Evolutionary conservation across 1,284 basidiomycete genomes (phyloP).

Genomic region (Clitocybe nebularis): DNA sequence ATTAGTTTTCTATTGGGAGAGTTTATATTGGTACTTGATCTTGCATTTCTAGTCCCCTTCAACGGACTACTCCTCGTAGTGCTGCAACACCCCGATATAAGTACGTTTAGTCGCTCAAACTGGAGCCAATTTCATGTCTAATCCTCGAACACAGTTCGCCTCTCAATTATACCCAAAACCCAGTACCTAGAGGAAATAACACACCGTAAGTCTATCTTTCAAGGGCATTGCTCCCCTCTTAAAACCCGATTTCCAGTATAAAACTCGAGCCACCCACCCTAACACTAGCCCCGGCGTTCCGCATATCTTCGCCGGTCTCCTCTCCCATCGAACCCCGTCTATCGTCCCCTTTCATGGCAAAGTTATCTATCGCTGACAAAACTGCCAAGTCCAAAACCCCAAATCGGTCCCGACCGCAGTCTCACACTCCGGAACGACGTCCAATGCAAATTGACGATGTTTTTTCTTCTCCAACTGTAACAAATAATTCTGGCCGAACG

Average conservation of each 20-base stretch:
- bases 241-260: conserved; percentile 1
- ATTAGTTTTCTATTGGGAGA: conserved; percentile 1
- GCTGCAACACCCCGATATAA: conserved; percentile 29
- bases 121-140: not conserved
- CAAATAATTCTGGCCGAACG: conserved; percentile 8
- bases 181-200: conserved; percentile 1
- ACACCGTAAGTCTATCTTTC: conserved; percentile 3
- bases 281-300: conserved; percentile 16
- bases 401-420: conserved; percentile 16
- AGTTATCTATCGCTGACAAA: conserved; percentile 25
- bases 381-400: conserved; percentile 17
- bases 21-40: not conserved
- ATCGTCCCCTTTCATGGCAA: conserved; percentile 45
- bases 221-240: not conserved
- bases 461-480: conserved; percentile 24
- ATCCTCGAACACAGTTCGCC: not conserved
- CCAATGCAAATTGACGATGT: conserved; percentile 28
- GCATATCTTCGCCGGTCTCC: conserved; percentile 13
- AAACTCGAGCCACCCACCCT: conserved; percentile 12
- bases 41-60: conserved; percentile 25
- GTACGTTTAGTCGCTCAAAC: conserved; percentile 21
- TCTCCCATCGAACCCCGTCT: conserved; percentile 25
- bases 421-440: conserved; percentile 20
- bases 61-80: conserved; percentile 21
- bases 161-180: not conserved